phyloP scores from a whole-genome alignment of 2,329 filamentous ascomycete species.

The Penicillium griseofulvum region DNA sequence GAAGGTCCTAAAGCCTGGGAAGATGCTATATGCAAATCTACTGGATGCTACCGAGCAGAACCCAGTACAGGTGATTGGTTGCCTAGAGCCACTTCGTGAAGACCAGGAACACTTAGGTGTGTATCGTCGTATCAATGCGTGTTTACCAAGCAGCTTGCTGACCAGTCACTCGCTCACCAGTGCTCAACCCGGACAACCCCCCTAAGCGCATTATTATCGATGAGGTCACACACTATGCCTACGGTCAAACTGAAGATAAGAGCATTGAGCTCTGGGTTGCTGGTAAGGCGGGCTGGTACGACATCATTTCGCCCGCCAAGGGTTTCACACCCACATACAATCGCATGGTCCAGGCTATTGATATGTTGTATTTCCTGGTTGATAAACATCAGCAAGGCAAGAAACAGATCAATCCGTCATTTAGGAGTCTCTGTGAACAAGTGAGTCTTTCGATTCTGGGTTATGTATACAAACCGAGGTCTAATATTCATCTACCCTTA shows the following conservation, averaged over 20 bases:
- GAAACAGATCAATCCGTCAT: conserved; percentile 35
- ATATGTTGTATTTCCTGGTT: conserved; percentile 60
- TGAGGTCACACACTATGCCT: conserved; percentile 50
- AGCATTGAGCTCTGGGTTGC: conserved; percentile 60
- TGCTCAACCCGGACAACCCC: conserved; percentile 40
- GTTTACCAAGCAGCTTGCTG: conserved; percentile 11
- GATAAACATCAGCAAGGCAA: conserved; percentile 52
- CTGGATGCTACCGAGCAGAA: conserved; percentile 54
- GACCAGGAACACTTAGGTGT: conserved; percentile 44
- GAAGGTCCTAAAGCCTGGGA: conserved; percentile 51
- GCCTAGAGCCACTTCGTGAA: conserved; percentile 47
- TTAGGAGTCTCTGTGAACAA: conserved; percentile 43
- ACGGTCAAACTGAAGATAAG: conserved; percentile 54
- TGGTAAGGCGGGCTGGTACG: conserved; percentile 62
- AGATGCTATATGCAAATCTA: conserved; percentile 53
- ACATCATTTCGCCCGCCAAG: conserved; percentile 51
- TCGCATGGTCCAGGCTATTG: conserved; percentile 58
- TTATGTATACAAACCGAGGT: background rate
- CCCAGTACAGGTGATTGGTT: conserved; percentile 56
- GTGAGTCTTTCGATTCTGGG: conserved; percentile 21
- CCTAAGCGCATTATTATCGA: conserved; percentile 48
- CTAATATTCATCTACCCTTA: conserved; percentile 15
- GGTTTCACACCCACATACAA: conserved; percentile 54
- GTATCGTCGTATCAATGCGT: conserved; percentile 15
- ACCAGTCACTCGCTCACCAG: conserved; percentile 21